Conservation (phyloP, 768 basidiomycete genomes). For the Galerina sulciceps region DNA sequence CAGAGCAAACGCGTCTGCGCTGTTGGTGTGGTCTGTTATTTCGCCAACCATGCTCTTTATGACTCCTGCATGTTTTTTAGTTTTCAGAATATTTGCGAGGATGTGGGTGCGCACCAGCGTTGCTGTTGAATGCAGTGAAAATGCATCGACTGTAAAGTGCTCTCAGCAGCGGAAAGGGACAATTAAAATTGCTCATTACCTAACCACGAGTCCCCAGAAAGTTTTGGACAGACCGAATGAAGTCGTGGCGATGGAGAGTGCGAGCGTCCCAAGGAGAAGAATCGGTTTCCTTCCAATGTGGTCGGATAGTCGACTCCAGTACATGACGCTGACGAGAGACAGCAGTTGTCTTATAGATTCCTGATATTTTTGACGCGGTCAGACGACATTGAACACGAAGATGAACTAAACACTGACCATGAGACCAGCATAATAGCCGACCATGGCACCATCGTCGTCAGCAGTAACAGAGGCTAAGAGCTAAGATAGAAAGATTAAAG, state of each 20-base stretch:
- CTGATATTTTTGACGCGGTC: constrained; percentile 30
- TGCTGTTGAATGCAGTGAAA: constrained; percentile 56
- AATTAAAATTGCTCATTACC: constrained; percentile 25
- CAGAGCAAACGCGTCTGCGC: constrained; percentile 32
- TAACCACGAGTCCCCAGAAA: constrained; percentile 54
- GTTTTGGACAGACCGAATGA: constrained; percentile 62
- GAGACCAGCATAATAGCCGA: constrained; percentile 69
- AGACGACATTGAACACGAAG: neutral
- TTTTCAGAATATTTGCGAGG: neutral
- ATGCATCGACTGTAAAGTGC: constrained; percentile 42
- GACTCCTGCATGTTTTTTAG: constrained; percentile 36
- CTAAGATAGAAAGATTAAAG: constrained; percentile 18
- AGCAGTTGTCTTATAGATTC: constrained; percentile 64
- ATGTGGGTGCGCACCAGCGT: constrained; percentile 27
- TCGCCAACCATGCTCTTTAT: constrained; percentile 52
- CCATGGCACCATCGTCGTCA: constrained; percentile 53
- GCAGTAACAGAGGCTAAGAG: constrained; percentile 45
- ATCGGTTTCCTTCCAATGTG: constrained; percentile 66
- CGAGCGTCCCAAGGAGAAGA: constrained; percentile 57
- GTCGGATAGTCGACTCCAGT: constrained; percentile 69
- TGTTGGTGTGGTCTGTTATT: constrained; percentile 59
- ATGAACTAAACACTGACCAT: constrained; percentile 43
- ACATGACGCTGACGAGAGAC: constrained; percentile 59
- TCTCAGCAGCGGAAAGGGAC: neutral
- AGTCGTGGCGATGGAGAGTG: constrained; percentile 58